Base-by-base conservation (phyloP, 441 rosid genomes). In the Jatropha multifida region DNA sequence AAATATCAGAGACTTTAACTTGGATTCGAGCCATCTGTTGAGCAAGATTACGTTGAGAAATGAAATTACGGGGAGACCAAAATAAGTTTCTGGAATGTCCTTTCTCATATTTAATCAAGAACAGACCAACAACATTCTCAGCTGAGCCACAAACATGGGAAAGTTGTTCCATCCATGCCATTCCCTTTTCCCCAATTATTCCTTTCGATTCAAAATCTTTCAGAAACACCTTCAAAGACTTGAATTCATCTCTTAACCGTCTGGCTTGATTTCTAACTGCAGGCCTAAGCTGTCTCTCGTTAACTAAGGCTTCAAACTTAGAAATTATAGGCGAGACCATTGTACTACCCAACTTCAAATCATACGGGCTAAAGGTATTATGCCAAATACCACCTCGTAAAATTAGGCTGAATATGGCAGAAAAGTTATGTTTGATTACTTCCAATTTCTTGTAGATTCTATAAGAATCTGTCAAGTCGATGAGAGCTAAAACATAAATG, bases 101-200 rank as follows among this genome's bases (percentile, higher is more conserved):
- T 20, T 32, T 20, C 2, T 54, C 8, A 4, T 6, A 20, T 7
- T 9, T 42, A 13, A 2, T n/a, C 37, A 2, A 68, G 49, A 32
- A 32, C 2, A 32, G 32, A 32, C 32, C 32, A 32, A 2, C 32
- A 32, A 32, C 32, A 1, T 32, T 68, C 59, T 68, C 72, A 15
- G 42, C 15, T 3, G 42, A 14, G 23, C 42, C 20, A 68, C 71
- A 68, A 3, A 27, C 71, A 68, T 68, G 23, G 7, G 6, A 51
- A 14, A 68, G 59, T 27, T 68, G 59, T 17, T 66, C 70, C 38
- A 46, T 66, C 54, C 54, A 66, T 23, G 11, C 18, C 70, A 66
- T 46, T 46, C 38, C 70, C 12, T 44, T 32, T 46, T 20, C 41
- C 7, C 4, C 32, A 1, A 32, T 49, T 27, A 23, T 0, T 5